These are phyloP conservation scores for Hibiscus mutabilis DNA, from an alignment of 345 rosid genomes.

Conservation along the genomic window DNA sequence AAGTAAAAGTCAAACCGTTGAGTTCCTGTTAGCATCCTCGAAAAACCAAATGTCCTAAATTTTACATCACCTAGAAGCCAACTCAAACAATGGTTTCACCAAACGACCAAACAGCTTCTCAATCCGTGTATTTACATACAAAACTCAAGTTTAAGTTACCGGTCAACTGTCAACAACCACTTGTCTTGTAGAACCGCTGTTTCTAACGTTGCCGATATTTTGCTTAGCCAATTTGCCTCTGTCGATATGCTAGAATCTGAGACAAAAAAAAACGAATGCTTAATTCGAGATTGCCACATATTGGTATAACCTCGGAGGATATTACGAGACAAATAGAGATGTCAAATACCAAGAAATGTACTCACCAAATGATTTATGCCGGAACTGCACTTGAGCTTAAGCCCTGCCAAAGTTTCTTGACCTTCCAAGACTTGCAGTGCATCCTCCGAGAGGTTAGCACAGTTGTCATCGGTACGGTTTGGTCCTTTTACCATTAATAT, in stretches of 20 bases:
- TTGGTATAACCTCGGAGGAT: not conserved
- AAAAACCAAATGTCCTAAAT: not conserved
- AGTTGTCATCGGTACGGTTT: slow-evolving; percentile 17
- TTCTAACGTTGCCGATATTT: not conserved
- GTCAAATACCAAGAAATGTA: not conserved
- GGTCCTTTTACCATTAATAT: slow-evolving; percentile 43
- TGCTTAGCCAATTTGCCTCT: slow-evolving; percentile 22
- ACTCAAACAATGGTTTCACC: not conserved
- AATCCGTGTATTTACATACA: not conserved
- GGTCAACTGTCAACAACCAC: not conserved
- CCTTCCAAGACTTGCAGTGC: slow-evolving; percentile 48
- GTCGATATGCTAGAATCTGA: slow-evolving; percentile 53
- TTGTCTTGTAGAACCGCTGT: not conserved
- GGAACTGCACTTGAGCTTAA: slow-evolving; percentile 24
- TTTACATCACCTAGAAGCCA: not conserved
- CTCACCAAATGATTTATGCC: slow-evolving; percentile 39
- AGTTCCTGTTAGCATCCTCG: not conserved
- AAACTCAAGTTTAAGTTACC: not conserved
- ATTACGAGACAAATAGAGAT: not conserved
- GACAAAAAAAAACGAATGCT: too few relatives aligned
- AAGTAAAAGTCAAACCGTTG: too few relatives aligned
- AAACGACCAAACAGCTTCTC: not conserved
- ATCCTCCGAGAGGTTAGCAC: slow-evolving; percentile 20
- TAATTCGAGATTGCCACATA: not conserved
- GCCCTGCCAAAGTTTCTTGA: slow-evolving; percentile 41